phyloP scores from a whole-genome alignment of 768 basidiomycete species.

The Piloderma croceum region DNA sequence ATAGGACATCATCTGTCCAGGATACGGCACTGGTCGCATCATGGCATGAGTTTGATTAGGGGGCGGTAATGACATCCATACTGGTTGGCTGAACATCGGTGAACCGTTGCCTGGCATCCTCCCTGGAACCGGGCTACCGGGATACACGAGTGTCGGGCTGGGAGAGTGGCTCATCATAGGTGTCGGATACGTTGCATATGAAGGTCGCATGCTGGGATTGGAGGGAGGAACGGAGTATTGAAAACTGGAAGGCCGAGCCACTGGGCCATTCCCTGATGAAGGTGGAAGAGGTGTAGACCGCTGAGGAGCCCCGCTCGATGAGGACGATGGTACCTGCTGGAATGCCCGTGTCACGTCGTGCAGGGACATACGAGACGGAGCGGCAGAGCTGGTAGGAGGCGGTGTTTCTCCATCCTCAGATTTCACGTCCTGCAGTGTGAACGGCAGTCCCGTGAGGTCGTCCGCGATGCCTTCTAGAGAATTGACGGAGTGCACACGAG shows the following conservation, averaged over 20 bases:
- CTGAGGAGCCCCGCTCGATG: slow-evolving; percentile 40
- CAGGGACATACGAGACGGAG: slow-evolving; percentile 69
- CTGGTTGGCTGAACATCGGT: slow-evolving; percentile 52
- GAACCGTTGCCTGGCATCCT: slow-evolving; percentile 59
- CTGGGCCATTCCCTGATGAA: slow-evolving; percentile 32
- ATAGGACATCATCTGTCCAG: slow-evolving; percentile 60
- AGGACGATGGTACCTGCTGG: slow-evolving; percentile 73
- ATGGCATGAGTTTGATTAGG: slow-evolving; percentile 43
- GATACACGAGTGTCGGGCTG: slow-evolving; percentile 61
- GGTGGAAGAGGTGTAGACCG: slow-evolving; percentile 48
- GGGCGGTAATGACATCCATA: slow-evolving; percentile 60
- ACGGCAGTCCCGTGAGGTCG: slow-evolving; percentile 73
- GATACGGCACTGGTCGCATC: slow-evolving; percentile 59
- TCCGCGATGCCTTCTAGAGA: slow-evolving; percentile 82
- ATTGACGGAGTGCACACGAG: slow-evolving; percentile 63
- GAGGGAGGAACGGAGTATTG: slow-evolving; percentile 40
- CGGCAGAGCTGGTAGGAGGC: slow-evolving; percentile 46
- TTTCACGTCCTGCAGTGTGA: slow-evolving; percentile 80
- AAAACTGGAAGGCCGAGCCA: slow-evolving; percentile 31
- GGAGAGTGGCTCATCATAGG: slow-evolving; percentile 73
- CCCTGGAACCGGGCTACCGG: slow-evolving; percentile 58
- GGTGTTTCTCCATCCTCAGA: slow-evolving; percentile 82
- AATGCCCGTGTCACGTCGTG: slow-evolving; percentile 84
- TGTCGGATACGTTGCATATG: slow-evolving; percentile 57
- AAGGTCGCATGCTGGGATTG: slow-evolving; percentile 45